These are phyloP conservation scores for Stachybotrys chartarum DNA, from an alignment of 2,329 filamentous ascomycete genomes.

Conservation along the genomic window DNA sequence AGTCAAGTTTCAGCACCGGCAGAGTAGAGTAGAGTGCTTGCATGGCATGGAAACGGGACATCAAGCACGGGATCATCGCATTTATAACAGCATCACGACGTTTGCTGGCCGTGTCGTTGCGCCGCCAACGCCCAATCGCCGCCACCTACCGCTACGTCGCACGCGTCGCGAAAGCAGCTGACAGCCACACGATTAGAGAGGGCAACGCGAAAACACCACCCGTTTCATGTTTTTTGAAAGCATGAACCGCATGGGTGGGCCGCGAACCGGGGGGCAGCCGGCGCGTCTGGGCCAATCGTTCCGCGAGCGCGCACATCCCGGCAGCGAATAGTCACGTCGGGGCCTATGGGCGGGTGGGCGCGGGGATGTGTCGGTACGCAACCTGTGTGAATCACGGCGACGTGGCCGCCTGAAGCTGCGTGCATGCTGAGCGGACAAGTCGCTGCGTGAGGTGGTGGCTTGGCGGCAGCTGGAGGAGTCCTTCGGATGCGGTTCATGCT, in stretches of 20 bases:
- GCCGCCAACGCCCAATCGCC: conserved; percentile 2
- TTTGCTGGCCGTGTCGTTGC: background rate
- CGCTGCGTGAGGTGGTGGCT: too few species aligned
- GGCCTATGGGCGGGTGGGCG: background rate
- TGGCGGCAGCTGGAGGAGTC: too few species aligned
- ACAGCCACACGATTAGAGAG: conserved; percentile 4
- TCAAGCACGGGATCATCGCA: background rate
- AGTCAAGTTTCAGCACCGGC: background rate
- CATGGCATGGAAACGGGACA: background rate
- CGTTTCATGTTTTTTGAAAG: conserved; percentile 4
- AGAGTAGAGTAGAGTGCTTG: conserved; percentile 1
- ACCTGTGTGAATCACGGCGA: background rate
- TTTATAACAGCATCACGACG: background rate
- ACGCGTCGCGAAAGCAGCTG: conserved; percentile 16
- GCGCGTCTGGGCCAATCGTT: conserved; percentile 1
- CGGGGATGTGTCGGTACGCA: background rate
- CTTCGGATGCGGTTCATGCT: too few species aligned
- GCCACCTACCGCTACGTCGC: background rate
- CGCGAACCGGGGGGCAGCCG: background rate
- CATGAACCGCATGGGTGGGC: background rate
- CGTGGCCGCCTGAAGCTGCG: background rate
- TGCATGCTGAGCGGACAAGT: background rate
- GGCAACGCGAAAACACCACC: conserved; percentile 2
- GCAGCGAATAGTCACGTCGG: background rate
- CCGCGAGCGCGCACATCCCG: background rate